Percentiles rank a stretch among this genome's conserved stretches.
Conservation (phyloP, 441 rosid species). For the Capsella rubella region DNA sequence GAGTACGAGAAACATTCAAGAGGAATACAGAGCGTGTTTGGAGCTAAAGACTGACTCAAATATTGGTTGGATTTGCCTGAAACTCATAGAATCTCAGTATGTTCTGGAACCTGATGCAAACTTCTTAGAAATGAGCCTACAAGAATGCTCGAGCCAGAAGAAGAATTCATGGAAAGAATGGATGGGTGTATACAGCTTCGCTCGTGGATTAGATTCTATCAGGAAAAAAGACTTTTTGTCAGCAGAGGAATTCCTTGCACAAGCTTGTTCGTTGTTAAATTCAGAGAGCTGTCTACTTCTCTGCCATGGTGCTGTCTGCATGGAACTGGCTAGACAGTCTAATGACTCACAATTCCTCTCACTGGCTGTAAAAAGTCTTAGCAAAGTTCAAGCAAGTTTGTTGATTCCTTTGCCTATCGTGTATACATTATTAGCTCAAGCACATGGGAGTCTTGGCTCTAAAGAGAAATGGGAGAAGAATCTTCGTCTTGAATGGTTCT, state of each 20-base stretch:
- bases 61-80: slow-evolving; percentile 84
- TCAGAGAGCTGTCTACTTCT: slow-evolving; percentile 78
- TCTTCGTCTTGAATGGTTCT: slow-evolving; percentile 85
- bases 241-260: slow-evolving; percentile 70
- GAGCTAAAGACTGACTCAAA: slow-evolving; percentile 77
- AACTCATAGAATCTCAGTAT: slow-evolving; percentile 73
- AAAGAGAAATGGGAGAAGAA: slow-evolving; percentile 79
- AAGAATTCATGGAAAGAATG: slow-evolving; percentile 65
- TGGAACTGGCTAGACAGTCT: slow-evolving; percentile 77
- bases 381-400: slow-evolving; percentile 58
- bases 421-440: slow-evolving; percentile 80
- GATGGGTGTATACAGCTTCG: slow-evolving; percentile 65
- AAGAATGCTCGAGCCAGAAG: slow-evolving; percentile 54
- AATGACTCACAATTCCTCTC: slow-evolving; percentile 62
- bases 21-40: slow-evolving; percentile 73
- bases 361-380: slow-evolving; percentile 69
- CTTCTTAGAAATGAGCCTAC: slow-evolving; percentile 57
- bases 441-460: slow-evolving; percentile 89
- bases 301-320: slow-evolving; percentile 78
- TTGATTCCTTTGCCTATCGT: slow-evolving; percentile 66
- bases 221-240: slow-evolving; percentile 60
- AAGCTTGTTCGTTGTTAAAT: slow-evolving; percentile 66
- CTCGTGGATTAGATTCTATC: slow-evolving; percentile 61
- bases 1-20: slow-evolving; percentile 50
- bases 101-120: slow-evolving; percentile 56